Evolutionary conservation across 2,329 filamentous ascomycete species (phyloP).

Genomic region (Fusarium sp.): DNA sequence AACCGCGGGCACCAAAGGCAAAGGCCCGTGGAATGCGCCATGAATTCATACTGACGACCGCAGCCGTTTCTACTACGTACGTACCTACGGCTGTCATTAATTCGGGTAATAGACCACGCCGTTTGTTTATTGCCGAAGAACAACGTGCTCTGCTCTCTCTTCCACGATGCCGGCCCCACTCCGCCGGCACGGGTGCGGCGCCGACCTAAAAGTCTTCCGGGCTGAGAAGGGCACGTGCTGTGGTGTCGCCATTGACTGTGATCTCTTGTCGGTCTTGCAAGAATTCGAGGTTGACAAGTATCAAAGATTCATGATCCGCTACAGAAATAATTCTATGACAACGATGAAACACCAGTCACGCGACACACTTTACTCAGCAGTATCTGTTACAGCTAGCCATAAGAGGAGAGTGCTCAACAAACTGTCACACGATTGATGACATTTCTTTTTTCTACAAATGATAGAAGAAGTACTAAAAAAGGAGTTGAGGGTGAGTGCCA

Average conservation of each 20-base stretch:
- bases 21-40: constrained; percentile 7
- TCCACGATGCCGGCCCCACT: constrained; percentile 25
- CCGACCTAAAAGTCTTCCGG: constrained; percentile 6
- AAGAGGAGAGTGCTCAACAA: constrained; percentile 1
- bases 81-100: background rate
- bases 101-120: background rate
- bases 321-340: background rate
- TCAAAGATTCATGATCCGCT: background rate
- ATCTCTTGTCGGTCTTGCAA: background rate
- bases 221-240: background rate
- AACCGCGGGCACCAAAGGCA: background rate
- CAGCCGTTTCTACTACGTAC: background rate
- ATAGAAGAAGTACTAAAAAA: background rate
- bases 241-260: background rate
- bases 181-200: constrained; percentile 21
- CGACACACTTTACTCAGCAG: background rate
- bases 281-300: background rate
- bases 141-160: background rate
- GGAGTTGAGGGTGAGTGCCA: constrained; percentile 12
- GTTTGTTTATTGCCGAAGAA: constrained; percentile 23
- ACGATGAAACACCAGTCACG: background rate
- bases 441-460: background rate
- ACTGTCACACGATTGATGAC: constrained; percentile 9
- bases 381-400: background rate
- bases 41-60: constrained; percentile 19